Conservation (phyloP, 2,329 filamentous ascomycete species). For the Zasmidium citrigriseum region DNA sequence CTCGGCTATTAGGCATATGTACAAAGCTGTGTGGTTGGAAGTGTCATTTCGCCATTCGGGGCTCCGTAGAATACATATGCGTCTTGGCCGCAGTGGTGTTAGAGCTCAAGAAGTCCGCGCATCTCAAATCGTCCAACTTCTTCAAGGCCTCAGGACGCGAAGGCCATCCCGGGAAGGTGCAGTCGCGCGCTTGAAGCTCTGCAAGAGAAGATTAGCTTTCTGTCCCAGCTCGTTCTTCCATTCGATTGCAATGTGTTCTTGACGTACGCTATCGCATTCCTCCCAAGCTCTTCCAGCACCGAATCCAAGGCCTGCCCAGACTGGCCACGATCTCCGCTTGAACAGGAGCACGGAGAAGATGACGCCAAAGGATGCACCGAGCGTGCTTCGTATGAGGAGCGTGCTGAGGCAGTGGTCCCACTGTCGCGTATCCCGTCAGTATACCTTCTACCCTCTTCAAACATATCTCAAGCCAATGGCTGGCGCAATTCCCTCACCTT, state of each 20-base stretch:
- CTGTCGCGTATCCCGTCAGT: constrained; percentile 49
- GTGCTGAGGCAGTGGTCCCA: constrained; percentile 99
- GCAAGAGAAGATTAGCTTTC: constrained; percentile 12
- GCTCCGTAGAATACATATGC: constrained; percentile 8
- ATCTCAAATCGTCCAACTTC: too few species aligned
- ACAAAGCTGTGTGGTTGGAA: not conserved
- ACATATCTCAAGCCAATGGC: not conserved
- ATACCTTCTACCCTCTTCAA: not conserved
- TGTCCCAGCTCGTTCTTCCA: not conserved
- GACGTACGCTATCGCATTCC: constrained; percentile 79
- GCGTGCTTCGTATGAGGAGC: constrained; percentile 91
- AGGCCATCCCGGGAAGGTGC: constrained; percentile 51
- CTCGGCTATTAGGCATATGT: constrained; percentile 2
- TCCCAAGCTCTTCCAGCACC: constrained; percentile 96
- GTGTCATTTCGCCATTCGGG: not conserved
- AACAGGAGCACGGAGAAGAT: constrained; percentile 98
- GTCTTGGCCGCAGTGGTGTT: not conserved
- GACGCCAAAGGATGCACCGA: constrained; percentile 95
- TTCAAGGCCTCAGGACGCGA: constrained; percentile 46
- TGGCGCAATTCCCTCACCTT: constrained; percentile 66
- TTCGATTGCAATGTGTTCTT: not conserved
- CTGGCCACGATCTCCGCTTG: constrained; percentile 97
- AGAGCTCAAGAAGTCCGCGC: too few species aligned
- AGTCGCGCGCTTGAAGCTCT: constrained; percentile 56
- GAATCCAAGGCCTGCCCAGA: constrained; percentile 91